Conservation (phyloP, 2,329 filamentous ascomycete genomes). For the Aspergillus vadensis region DNA sequence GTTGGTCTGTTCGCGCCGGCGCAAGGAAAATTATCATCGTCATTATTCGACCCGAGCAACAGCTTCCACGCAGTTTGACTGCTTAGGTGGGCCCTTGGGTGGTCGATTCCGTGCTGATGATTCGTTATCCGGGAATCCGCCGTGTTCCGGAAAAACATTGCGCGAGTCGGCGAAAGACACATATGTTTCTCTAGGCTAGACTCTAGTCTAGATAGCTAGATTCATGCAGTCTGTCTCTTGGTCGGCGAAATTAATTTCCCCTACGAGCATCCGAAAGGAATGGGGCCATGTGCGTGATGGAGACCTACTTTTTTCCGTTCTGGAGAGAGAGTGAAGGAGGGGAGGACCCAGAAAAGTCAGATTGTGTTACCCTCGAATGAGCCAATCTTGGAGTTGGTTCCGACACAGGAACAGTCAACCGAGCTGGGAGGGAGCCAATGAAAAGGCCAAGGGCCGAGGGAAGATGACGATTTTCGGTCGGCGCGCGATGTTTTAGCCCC, state of each 20-base stretch:
- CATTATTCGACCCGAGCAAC: not conserved
- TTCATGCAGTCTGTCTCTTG: not conserved
- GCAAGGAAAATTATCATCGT: not conserved
- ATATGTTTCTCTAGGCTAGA: not conserved
- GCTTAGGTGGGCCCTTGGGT: not conserved
- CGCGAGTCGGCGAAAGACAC: not conserved
- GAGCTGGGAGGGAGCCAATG: not conserved
- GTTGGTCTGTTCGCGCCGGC: not conserved
- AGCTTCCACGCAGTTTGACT: not conserved
- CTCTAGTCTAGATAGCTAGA: no score
- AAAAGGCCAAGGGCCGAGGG: not conserved
- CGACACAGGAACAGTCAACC: slow-evolving; percentile 4
- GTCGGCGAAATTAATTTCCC: slow-evolving; percentile 1
- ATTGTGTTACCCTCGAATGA: not conserved
- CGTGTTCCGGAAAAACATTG: not conserved
- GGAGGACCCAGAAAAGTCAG: not conserved
- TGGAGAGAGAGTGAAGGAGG: not conserved
- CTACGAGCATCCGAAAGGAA: not conserved
- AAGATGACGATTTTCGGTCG: slow-evolving; percentile 13
- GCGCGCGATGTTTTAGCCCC: slow-evolving; percentile 10
- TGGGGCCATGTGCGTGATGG: slow-evolving; percentile 5
- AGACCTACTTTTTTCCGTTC: not conserved
- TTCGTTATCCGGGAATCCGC: not conserved
- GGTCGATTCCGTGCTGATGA: not conserved
- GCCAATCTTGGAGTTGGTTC: not conserved